Evolutionary conservation across 352 stramenopile species (phyloP), one percentile per base, ranked within the genome.

Genomic region (Phytophthora melonis): DNA sequence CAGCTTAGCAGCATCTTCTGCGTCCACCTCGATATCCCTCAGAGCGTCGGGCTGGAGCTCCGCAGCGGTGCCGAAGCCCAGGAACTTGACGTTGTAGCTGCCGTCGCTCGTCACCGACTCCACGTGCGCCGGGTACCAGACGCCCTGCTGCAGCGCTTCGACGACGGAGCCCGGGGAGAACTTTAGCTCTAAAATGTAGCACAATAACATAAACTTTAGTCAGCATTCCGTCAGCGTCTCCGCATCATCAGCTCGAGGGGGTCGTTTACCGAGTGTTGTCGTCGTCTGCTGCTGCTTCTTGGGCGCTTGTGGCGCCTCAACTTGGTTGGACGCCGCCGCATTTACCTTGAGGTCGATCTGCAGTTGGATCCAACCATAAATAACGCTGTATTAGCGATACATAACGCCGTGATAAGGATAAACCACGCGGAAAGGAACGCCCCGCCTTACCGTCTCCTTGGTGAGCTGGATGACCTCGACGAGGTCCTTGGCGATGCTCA

Each of bases 401-500:
- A 47, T 66, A 21, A 16, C 25, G 23, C 36, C 13, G 5, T 43
- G 11, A 43, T 6, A 43, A 7, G 53, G n/a, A 41, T 58, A 19
- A 58, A 16, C 5, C 36, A 43, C 43, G 27, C 8, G 7, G 8
- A 21, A 64, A 54, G 4, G 18, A 41, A 56, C 19, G 27, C 25
- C 56, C 4, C 43, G 11, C 43, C 36, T 9, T 58, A 94, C 86
- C 86, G 89, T 91, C 77, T 94, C 86, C 63, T 93, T 90, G 25
- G 89, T 96, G 58, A 96, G 84, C n/a, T 81, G 83, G 63, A 96
- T 94, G 58, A 96, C 89, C 64, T 96, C 89, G 19, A 92, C 81
- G 27, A 96, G 86, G 65, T 96, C 89, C 45, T 85, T 80, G 11
- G 89, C 85, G 80, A 96, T 95, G 34, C 74, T 75, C 55, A 94